Evolutionary conservation across 2,329 filamentous ascomycete genomes (phyloP).

Genomic region (Colletotrichum godetiae): DNA sequence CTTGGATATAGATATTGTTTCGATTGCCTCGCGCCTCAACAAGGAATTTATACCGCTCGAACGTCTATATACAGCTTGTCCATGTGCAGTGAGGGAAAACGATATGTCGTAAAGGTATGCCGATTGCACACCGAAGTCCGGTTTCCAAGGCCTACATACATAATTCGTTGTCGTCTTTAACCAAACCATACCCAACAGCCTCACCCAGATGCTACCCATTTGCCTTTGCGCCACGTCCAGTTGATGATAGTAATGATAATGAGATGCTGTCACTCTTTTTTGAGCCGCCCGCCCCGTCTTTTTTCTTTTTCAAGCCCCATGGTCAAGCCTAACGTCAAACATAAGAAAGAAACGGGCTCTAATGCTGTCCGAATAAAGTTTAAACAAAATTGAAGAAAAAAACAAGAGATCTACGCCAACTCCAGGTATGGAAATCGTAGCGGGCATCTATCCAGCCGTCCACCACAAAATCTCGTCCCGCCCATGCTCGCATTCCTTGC

Average conservation of each 20-base stretch:
- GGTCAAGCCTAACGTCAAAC: neutral
- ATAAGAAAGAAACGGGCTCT: neutral
- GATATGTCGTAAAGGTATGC: slow-evolving; percentile 4
- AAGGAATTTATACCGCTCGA: slow-evolving; percentile 11
- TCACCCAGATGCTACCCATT: slow-evolving; percentile 21
- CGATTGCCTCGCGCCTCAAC: neutral
- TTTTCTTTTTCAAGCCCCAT: slow-evolving; percentile 26
- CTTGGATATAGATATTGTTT: slow-evolving; percentile 1
- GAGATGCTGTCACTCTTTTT: slow-evolving; percentile 32
- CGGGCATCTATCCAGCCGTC: neutral
- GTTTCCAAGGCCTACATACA: neutral
- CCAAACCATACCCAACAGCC: slow-evolving; percentile 7
- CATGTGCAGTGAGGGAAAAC: neutral
- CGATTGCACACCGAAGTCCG: neutral
- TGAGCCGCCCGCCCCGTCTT: slow-evolving; percentile 23
- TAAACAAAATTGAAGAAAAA: neutral
- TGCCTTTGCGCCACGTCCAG: slow-evolving; percentile 26
- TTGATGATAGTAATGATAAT: slow-evolving; percentile 17
- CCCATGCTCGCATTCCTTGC: slow-evolving; percentile 28
- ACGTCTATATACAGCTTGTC: slow-evolving; percentile 7
- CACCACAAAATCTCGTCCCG: slow-evolving; percentile 1
- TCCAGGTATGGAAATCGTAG: slow-evolving; percentile 10
- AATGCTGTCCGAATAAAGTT: neutral
- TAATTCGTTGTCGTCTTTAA: slow-evolving; percentile 24
- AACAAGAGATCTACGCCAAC: slow-evolving; percentile 22